Percentiles rank a stretch among this genome's conserved stretches.
phyloP scores from a whole-genome alignment of 768 basidiomycete species.

The Lactifluus volemus region DNA sequence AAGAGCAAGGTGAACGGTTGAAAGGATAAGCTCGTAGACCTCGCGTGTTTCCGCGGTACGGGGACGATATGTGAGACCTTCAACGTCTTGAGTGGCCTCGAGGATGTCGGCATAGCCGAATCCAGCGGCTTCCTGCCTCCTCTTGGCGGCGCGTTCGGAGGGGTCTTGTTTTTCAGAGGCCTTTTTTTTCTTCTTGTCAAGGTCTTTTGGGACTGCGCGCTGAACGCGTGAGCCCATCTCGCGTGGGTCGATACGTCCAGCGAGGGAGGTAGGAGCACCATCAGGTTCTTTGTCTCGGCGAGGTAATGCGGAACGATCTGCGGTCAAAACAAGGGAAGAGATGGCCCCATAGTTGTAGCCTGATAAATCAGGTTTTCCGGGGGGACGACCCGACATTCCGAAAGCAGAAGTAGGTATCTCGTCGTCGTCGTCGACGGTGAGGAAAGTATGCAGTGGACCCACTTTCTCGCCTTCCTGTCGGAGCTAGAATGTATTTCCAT shows the following conservation, averaged over 20 bases:
- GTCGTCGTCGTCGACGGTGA: constrained; percentile 7
- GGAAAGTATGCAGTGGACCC: neutral
- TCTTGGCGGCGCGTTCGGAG: constrained; percentile 47
- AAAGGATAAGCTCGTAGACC: constrained; percentile 86
- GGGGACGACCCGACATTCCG: constrained; percentile 32
- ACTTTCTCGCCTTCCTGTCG: neutral
- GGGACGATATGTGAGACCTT: constrained; percentile 88
- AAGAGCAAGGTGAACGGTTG: constrained; percentile 69
- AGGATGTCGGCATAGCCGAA: constrained; percentile 89
- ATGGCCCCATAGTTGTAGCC: constrained; percentile 96
- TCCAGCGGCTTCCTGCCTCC: constrained; percentile 52
- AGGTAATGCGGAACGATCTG: constrained; percentile 71
- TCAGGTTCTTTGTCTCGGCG: constrained; percentile 93
- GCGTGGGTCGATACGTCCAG: constrained; percentile 78
- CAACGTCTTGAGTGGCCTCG: constrained; percentile 87
- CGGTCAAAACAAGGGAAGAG: constrained; percentile 90
- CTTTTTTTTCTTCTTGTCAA: constrained; percentile 92
- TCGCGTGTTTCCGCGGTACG: constrained; percentile 91
- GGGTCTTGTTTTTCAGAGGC: constrained; percentile 52
- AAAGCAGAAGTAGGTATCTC: constrained; percentile 6
- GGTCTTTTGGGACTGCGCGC: constrained; percentile 74
- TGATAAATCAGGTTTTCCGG: constrained; percentile 68
- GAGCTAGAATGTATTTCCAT: neutral
- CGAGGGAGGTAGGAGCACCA: constrained; percentile 89
- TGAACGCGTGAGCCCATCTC: constrained; percentile 92